Percentiles rank a stretch among this genome's conserved stretches.
Evolutionary conservation across 306 rosid species (phyloP).

Genomic region (Senna tora): DNA sequence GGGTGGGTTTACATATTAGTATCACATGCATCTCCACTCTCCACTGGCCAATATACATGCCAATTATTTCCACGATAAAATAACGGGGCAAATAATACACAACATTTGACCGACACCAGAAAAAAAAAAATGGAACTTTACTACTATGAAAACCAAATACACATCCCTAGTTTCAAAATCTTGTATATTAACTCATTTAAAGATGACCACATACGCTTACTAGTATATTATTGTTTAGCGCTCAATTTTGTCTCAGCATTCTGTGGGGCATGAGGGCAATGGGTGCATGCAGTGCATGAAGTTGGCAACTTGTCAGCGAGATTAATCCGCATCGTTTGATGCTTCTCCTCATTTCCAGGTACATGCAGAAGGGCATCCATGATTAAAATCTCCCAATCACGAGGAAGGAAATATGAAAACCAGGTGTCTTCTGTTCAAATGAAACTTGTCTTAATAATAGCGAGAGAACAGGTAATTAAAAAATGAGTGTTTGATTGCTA

Average conservation of each 20-base stretch:
- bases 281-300: conserved; percentile 55
- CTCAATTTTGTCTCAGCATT: conserved; percentile 53
- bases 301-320: conserved; percentile 50
- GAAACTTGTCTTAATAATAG: background rate
- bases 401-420: conserved; percentile 69
- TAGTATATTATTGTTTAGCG: conserved; percentile 25
- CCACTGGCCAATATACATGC: background rate
- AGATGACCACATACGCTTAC: conserved; percentile 30
- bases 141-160: conserved; percentile 30
- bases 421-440: conserved; percentile 66
- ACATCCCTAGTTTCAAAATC: conserved; percentile 26
- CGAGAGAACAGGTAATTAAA: background rate
- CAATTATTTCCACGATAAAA: conserved; percentile 25
- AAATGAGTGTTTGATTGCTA: conserved; percentile 32
- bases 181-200: background rate
- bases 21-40: too few species aligned
- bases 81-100: conserved; percentile 14
- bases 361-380: conserved; percentile 91
- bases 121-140: conserved; percentile 37
- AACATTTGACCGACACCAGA: conserved; percentile 19
- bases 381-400: conserved; percentile 85
- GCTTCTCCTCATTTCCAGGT: conserved; percentile 77
- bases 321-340: conserved; percentile 67
- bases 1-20: too few species aligned
- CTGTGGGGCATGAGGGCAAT: conserved; percentile 41